A percentile compares a stretch with the other conserved stretches of the same genome.
These are phyloP conservation scores for Santalum album DNA, from an alignment of 164 flowering plant genomes.

Conservation along the genomic window DNA sequence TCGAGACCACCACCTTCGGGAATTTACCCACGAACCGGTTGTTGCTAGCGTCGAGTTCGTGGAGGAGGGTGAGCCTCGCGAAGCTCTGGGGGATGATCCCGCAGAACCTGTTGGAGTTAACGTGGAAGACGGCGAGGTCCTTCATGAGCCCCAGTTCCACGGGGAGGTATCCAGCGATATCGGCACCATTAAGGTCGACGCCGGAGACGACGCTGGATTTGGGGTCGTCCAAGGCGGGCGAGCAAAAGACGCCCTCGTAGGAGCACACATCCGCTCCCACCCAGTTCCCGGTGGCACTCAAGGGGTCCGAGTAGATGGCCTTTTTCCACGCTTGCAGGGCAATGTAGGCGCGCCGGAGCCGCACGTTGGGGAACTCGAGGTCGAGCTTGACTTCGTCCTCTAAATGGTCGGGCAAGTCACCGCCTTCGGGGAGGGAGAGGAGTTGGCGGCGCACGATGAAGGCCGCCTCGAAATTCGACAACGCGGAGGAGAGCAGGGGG, in stretches of 20 bases:
- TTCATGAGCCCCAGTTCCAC: not conserved
- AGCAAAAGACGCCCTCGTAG: not conserved
- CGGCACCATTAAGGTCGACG: not conserved
- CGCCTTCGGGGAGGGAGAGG: too few species aligned
- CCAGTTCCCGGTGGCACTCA: not conserved
- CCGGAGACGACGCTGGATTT: not conserved
- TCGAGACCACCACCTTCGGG: not conserved
- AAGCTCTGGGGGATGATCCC: not conserved
- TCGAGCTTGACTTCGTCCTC: too few species aligned
- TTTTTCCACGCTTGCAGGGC: not conserved
- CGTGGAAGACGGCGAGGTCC: not conserved
- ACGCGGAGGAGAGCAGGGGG: too few species aligned
- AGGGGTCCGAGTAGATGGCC: not conserved
- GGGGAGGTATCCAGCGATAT: not conserved
- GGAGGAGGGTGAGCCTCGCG: not conserved
- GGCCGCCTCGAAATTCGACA: too few species aligned
- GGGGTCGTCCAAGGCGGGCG: not conserved
- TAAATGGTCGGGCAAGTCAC: too few species aligned
- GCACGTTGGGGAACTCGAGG: not conserved
- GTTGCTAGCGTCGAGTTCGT: not conserved
- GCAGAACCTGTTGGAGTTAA: not conserved
- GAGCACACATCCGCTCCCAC: not conserved
- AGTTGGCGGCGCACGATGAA: too few species aligned
- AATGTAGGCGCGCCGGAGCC: not conserved
- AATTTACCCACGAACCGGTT: not conserved